Percentiles rank a stretch among this genome's conserved stretches.
phyloP scores from a whole-genome alignment of 176 grass and related monocot species.

The Puya raimondii region DNA sequence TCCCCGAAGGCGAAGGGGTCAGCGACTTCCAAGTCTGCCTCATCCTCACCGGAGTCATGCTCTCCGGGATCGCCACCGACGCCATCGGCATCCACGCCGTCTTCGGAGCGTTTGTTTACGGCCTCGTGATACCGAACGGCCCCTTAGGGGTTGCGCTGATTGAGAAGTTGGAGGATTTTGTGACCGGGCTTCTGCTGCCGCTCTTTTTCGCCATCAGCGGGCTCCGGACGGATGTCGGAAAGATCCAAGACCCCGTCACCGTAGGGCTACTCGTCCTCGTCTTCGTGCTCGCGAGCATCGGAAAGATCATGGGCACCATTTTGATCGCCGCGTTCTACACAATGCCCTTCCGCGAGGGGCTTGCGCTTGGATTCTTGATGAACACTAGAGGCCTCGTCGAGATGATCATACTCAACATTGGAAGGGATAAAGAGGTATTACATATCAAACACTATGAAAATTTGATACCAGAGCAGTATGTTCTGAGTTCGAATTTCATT shows the following conservation, averaged over 20 bases:
- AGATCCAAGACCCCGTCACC: constrained; percentile 28
- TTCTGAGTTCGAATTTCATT: neutral
- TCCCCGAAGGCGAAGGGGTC: constrained; percentile 51
- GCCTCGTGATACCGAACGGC: constrained; percentile 55
- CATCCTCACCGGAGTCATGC: constrained; percentile 59
- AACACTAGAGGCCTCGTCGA: constrained; percentile 64
- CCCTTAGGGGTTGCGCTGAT: constrained; percentile 42
- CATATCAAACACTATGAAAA: too few species aligned
- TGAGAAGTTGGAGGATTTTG: constrained; percentile 71
- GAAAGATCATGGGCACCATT: constrained; percentile 58
- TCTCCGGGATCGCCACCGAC: constrained; percentile 51
- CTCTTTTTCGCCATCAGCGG: constrained; percentile 69
- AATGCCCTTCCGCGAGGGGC: constrained; percentile 54
- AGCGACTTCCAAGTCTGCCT: constrained; percentile 49
- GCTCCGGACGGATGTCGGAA: constrained; percentile 41
- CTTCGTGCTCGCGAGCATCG: constrained; percentile 56
- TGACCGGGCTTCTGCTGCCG: constrained; percentile 45
- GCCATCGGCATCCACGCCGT: constrained; percentile 61
- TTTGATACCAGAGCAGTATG: too few species aligned
- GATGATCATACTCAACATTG: constrained; percentile 74
- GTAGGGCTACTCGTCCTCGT: constrained; percentile 46
- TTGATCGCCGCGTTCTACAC: constrained; percentile 44
- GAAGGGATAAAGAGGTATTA: constrained; percentile 52
- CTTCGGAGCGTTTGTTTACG: constrained; percentile 72
- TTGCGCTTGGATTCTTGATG: constrained; percentile 70